phyloP scores from a whole-genome alignment of 2,329 filamentous ascomycete genomes.

The Pseudogymnoascus sp. region DNA sequence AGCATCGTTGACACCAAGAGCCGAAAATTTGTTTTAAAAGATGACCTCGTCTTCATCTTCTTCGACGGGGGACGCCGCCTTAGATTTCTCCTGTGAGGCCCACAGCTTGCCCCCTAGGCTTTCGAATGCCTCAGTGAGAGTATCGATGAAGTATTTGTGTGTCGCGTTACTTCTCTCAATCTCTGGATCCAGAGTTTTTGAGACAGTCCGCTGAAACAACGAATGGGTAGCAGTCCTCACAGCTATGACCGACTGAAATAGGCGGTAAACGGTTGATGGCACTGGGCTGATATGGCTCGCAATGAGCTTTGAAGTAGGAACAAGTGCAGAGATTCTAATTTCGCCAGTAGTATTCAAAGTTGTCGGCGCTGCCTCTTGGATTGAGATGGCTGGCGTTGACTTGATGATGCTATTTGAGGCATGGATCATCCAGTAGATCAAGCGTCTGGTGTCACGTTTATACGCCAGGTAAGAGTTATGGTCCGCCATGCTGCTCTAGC shows the following conservation, averaged over 20 bases:
- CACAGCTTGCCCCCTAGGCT: conserved; percentile 14
- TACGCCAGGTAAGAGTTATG: conserved; percentile 32
- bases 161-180: conserved; percentile 16
- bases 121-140: conserved; percentile 15
- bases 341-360: conserved; percentile 33
- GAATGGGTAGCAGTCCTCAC: conserved; percentile 13
- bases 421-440: conserved; percentile 35
- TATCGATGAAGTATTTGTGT: conserved; percentile 17
- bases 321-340: conserved; percentile 31
- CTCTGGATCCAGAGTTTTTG: conserved; percentile 14
- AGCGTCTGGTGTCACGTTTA: conserved; percentile 33
- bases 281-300: conserved; percentile 28
- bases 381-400: conserved; percentile 14
- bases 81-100: conserved; percentile 16
- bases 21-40: conserved; percentile 27
- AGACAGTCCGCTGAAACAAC: conserved; percentile 13
- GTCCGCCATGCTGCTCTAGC: conserved; percentile 14
- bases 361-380: conserved; percentile 12
- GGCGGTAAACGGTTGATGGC: conserved; percentile 29
- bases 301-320: conserved; percentile 36
- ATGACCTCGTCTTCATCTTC: conserved; percentile 23
- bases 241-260: conserved; percentile 29
- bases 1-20: conserved; percentile 19
- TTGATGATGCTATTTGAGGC: conserved; percentile 33
- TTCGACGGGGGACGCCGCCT: too few species aligned